phyloP scores from a whole-genome alignment of 495 filamentous ascomycete species.

The Aspergillus asperescens region DNA sequence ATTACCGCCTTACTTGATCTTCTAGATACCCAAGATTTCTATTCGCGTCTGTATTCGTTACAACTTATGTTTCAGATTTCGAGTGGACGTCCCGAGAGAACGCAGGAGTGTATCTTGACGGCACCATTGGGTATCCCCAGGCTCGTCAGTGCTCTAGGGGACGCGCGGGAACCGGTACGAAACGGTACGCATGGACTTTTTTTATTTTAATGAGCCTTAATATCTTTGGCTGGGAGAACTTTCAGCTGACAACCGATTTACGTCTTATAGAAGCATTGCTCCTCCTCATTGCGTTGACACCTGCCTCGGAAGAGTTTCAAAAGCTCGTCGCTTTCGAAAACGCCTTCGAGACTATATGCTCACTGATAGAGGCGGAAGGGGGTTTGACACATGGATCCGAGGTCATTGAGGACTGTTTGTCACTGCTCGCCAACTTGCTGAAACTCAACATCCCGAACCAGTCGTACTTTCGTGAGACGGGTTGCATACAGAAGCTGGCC shows the following conservation, averaged over 20 bases:
- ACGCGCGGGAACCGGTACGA: conserved; percentile 80
- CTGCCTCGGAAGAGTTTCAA: conserved; percentile 73
- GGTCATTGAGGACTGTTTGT: conserved; percentile 89
- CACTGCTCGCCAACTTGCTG: conserved; percentile 85
- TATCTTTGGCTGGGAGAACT: neutral
- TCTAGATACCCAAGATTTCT: conserved; percentile 82
- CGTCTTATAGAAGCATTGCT: conserved; percentile 54
- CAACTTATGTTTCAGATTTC: conserved; percentile 85
- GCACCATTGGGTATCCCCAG: conserved; percentile 84
- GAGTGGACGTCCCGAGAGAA: conserved; percentile 80
- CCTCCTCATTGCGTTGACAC: conserved; percentile 63
- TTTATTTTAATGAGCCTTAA: neutral
- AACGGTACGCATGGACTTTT: conserved; percentile 55
- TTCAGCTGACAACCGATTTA: conserved; percentile 13
- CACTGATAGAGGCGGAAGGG: conserved; percentile 75
- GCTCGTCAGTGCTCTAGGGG: conserved; percentile 76
- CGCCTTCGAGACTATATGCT: conserved; percentile 81
- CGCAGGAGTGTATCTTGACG: conserved; percentile 90
- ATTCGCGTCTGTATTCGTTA: conserved; percentile 85
- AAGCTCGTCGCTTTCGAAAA: conserved; percentile 94
- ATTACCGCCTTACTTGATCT: conserved; percentile 87
- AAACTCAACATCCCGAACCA: conserved; percentile 87
- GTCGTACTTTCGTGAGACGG: conserved; percentile 87
- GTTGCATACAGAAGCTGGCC: conserved; percentile 69
- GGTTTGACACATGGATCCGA: conserved; percentile 80